A percentile compares a stretch with the other conserved stretches of the same genome.
Conservation (phyloP, 352 stramenopile genomes). For the Pilasporangium apinafurcum region DNA sequence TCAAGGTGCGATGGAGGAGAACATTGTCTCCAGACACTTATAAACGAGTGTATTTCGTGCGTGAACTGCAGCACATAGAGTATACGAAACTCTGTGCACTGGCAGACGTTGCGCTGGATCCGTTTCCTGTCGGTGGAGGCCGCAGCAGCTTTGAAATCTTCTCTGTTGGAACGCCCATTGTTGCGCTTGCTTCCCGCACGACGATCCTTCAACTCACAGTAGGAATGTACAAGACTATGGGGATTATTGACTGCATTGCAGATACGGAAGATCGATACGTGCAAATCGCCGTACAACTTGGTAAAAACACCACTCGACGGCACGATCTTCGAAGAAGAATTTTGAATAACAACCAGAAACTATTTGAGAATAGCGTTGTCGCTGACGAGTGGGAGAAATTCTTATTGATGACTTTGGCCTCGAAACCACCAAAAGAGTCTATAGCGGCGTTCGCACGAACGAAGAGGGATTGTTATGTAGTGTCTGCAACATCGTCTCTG, state of each 20-base stretch:
- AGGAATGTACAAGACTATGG: conserved; percentile 60
- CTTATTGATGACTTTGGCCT: conserved; percentile 13
- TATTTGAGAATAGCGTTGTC: conserved; percentile 28
- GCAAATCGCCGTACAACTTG: conserved; percentile 15
- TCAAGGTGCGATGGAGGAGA: conserved; percentile 18
- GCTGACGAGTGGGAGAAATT: conserved; percentile 40
- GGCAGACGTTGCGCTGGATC: conserved; percentile 46
- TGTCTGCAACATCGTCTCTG: not conserved
- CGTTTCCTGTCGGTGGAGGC: conserved; percentile 57
- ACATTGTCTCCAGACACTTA: conserved; percentile 10
- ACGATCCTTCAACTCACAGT: conserved; percentile 55
- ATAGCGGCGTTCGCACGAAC: too few species aligned
- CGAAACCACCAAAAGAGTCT: conserved; percentile 1
- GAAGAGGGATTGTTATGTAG: too few species aligned
- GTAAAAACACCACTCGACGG: conserved; percentile 12
- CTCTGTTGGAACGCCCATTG: conserved; percentile 48
- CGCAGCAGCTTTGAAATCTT: conserved; percentile 58
- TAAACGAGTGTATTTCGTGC: conserved; percentile 40
- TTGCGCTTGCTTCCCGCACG: conserved; percentile 38
- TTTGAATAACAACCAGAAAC: conserved; percentile 12
- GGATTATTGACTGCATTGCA: conserved; percentile 17
- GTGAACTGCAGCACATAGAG: conserved; percentile 19
- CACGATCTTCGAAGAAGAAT: conserved; percentile 15
- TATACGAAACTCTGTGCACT: conserved; percentile 34
- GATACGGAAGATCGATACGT: conserved; percentile 17